A percentile compares a stretch with the other conserved stretches of the same genome.
These are phyloP conservation scores for Penicillium macrosclerotiorum DNA, from an alignment of 495 filamentous ascomycete species.

Conservation along the genomic window DNA sequence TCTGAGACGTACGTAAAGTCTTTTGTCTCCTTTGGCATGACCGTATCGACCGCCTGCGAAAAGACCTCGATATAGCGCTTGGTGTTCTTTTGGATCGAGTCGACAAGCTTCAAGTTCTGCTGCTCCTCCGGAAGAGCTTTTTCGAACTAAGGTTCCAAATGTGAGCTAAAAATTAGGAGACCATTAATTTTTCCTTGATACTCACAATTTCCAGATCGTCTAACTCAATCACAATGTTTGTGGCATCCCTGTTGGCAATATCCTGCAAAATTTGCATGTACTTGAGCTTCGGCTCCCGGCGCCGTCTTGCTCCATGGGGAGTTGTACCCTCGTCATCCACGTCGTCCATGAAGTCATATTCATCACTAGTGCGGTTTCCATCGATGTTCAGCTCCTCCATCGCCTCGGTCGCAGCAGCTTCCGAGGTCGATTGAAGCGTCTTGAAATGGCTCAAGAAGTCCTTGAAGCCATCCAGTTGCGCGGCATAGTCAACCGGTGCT, in stretches of 20 bases:
- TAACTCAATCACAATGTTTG: constrained; percentile 80
- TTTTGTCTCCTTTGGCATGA: constrained; percentile 74
- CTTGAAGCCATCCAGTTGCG: constrained; percentile 83
- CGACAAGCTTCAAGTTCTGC: constrained; percentile 65
- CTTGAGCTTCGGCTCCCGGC: constrained; percentile 66
- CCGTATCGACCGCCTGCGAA: constrained; percentile 80
- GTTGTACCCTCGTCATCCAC: constrained; percentile 52
- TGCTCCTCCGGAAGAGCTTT: constrained; percentile 59
- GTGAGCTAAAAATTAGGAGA: background rate
- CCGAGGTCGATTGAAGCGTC: constrained; percentile 65
- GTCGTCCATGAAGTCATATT: constrained; percentile 94
- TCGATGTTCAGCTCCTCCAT: constrained; percentile 83
- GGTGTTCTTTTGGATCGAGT: constrained; percentile 86
- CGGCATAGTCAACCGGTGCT: constrained; percentile 78
- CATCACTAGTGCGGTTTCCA: constrained; percentile 84
- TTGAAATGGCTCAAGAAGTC: constrained; percentile 89
- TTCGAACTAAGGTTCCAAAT: constrained; percentile 62
- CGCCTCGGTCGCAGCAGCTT: constrained; percentile 68
- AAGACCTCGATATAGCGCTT: constrained; percentile 92
- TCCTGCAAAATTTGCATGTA: constrained; percentile 90
- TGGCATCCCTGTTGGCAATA: constrained; percentile 71
- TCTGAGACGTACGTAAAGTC: constrained; percentile 67
- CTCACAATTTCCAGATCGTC: constrained; percentile 78
- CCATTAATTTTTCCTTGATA: constrained; percentile 2
- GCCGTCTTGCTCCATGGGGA: constrained; percentile 39